Conservation (phyloP, 371 early-diverging fungal genomes). For the Coemansia sp. region DNA sequence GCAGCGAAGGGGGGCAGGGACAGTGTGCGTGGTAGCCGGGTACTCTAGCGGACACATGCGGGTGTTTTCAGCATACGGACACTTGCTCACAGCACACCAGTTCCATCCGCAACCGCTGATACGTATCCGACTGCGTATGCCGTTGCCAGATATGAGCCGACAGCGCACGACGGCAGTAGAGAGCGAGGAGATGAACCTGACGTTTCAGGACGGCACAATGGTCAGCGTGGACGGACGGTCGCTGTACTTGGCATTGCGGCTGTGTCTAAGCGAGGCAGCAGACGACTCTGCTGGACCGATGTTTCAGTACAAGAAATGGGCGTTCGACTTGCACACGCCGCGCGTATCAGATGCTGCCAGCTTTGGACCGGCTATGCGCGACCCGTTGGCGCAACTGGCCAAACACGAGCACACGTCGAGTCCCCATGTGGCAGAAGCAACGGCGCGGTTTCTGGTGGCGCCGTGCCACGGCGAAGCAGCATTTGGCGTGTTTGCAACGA, state of each 20-base stretch:
- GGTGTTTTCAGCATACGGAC: constrained; percentile 37
- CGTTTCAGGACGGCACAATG: constrained; percentile 37
- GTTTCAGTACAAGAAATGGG: constrained; percentile 46
- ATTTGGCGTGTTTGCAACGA: constrained; percentile 49
- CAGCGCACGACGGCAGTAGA: constrained; percentile 6
- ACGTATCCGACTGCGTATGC: constrained; percentile 39
- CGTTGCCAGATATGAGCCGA: not conserved
- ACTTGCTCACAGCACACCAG: constrained; percentile 38
- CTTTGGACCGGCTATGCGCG: constrained; percentile 31
- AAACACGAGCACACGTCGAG: constrained; percentile 25
- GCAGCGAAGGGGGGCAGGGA: constrained; percentile 3
- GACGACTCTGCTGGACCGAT: constrained; percentile 23
- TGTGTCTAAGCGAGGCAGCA: constrained; percentile 36
- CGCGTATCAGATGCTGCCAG: constrained; percentile 31
- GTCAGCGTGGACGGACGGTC: constrained; percentile 39
- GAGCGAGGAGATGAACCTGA: constrained; percentile 32
- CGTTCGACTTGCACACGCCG: constrained; percentile 29
- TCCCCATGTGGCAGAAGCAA: constrained; percentile 28
- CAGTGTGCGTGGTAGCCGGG: constrained; percentile 34
- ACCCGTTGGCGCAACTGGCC: constrained; percentile 29
- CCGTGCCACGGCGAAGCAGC: constrained; percentile 42
- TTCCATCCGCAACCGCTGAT: constrained; percentile 29
- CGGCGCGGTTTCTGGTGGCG: constrained; percentile 48
- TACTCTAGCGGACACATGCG: constrained; percentile 41
- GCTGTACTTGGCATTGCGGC: constrained; percentile 38